Evolutionary conservation across 495 filamentous ascomycete species (phyloP).

Genomic region (Penicillium paxilli): DNA sequence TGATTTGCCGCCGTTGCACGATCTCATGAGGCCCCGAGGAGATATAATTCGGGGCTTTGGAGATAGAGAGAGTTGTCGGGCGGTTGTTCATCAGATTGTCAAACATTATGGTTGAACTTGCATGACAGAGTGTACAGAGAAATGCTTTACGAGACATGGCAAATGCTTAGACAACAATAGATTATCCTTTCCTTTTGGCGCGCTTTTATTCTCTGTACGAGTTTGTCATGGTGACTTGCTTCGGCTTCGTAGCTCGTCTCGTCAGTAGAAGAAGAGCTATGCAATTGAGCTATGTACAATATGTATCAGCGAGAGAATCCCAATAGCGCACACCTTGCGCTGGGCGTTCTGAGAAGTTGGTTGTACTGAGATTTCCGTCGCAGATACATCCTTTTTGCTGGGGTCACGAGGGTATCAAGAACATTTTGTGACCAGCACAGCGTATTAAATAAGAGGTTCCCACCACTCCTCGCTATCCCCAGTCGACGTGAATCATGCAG

Average conservation of each 20-base stretch:
- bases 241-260: neutral
- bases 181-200: no score
- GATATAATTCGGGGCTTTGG: constrained; percentile 19
- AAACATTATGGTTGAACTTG: constrained; percentile 10
- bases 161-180: neutral
- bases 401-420: neutral
- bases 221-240: neutral
- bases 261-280: neutral
- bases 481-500: no score
- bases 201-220: neutral
- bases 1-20: constrained; percentile 32
- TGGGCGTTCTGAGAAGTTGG: neutral
- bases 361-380: neutral
- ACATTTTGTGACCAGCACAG: neutral
- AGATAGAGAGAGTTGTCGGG: neutral
- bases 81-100: constrained; percentile 16
- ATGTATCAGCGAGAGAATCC: neutral
- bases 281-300: neutral
- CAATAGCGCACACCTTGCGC: neutral
- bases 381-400: neutral
- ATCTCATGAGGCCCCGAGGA: constrained; percentile 27
- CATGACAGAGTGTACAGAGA: neutral
- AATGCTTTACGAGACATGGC: no score
- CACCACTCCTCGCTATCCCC: no score
- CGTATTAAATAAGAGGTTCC: neutral